Evolutionary conservation across 306 rosid genomes (phyloP).

Genomic region (Inga laurina): DNA sequence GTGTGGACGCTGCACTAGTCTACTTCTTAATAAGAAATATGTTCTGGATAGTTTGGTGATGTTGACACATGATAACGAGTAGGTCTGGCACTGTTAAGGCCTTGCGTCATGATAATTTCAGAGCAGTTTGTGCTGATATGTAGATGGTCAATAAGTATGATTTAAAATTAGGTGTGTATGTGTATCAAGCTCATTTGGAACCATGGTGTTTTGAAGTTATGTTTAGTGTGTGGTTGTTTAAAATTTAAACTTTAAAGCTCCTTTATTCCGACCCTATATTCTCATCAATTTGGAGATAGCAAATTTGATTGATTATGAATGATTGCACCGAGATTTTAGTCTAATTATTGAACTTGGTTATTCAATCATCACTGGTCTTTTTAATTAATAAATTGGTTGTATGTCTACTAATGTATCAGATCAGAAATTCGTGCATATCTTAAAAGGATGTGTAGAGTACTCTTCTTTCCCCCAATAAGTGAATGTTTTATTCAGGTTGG

Average conservation of each 20-base stretch:
- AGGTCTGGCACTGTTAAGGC: conserved; percentile 4
- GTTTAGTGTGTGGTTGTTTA: background rate
- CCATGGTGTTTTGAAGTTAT: background rate
- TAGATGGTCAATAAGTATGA: background rate
- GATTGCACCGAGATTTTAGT: background rate
- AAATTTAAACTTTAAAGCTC: background rate
- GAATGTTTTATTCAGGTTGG: background rate
- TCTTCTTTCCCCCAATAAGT: background rate
- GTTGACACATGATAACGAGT: background rate
- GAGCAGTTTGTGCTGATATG: background rate
- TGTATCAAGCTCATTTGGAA: background rate
- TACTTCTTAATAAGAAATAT: background rate
- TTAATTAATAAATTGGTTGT: background rate
- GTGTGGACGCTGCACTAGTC: background rate
- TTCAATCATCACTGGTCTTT: background rate
- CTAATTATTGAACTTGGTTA: background rate
- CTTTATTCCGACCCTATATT: background rate
- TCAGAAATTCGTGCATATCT: background rate
- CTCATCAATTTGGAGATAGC: background rate
- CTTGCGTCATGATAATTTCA: background rate
- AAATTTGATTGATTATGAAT: background rate
- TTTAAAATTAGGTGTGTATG: background rate
- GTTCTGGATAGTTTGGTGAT: background rate
- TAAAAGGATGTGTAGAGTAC: background rate
- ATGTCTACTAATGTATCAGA: background rate